Evolutionary conservation across 257 asterid genomes (phyloP).

Genomic region (Handroanthus guayacan): DNA sequence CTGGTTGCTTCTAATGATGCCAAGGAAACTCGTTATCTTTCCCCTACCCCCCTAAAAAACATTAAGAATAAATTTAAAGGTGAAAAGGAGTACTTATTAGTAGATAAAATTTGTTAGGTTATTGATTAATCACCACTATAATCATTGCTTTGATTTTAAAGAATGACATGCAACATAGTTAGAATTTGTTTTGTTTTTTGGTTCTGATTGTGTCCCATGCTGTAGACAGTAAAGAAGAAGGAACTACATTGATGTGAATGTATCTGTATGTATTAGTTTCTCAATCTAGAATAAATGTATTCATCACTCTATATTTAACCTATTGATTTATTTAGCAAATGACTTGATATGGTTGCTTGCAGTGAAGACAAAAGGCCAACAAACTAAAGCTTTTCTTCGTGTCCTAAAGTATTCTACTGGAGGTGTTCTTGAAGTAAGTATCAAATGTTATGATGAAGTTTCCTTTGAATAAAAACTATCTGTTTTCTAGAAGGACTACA

Average conservation of each 20-base stretch:
- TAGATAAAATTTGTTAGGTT: background rate
- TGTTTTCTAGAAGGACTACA: constrained; percentile 1
- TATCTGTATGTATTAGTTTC: constrained; percentile 6
- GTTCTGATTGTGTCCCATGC: constrained; percentile 17
- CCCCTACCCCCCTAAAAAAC: background rate
- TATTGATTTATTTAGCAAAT: constrained; percentile 29
- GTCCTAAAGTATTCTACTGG: constrained; percentile 93
- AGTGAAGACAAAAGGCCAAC: constrained; percentile 79
- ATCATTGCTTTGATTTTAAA: constrained; percentile 18
- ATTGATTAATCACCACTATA: constrained; percentile 22
- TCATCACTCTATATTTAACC: background rate
- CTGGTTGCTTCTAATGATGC: constrained; percentile 10
- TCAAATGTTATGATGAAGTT: constrained; percentile 20
- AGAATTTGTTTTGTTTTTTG: background rate
- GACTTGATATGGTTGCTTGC: constrained; percentile 42
- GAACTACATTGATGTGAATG: constrained; percentile 4
- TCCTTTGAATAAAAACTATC: constrained; percentile 16
- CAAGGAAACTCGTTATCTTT: constrained; percentile 1
- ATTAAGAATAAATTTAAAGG: constrained; percentile 9
- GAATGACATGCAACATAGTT: background rate
- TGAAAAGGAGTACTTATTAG: background rate
- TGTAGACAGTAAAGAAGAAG: constrained; percentile 14
- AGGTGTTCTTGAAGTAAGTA: constrained; percentile 89
- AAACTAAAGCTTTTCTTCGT: constrained; percentile 85
- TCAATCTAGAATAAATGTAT: constrained; percentile 1